Conservation (phyloP, 345 rosid species). For the Eucalyptus melliodora region DNA sequence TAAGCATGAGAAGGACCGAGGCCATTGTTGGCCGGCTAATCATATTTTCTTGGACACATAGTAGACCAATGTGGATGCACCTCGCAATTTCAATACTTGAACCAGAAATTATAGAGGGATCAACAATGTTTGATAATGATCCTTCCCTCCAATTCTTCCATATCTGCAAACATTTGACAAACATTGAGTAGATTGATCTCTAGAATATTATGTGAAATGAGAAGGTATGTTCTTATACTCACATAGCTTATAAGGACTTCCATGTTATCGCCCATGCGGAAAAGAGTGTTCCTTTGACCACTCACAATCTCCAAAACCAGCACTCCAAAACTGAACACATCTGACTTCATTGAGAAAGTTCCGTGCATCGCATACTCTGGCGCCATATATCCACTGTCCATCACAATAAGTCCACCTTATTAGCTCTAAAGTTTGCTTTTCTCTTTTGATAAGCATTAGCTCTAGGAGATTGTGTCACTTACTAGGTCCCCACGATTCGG, state of each 20-base stretch:
- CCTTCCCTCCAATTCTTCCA: constrained; percentile 54
- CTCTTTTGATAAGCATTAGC: not conserved
- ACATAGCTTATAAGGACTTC: constrained; percentile 23
- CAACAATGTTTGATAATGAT: constrained; percentile 7
- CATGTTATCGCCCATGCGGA: not conserved
- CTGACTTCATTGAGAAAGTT: constrained; percentile 34
- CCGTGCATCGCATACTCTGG: constrained; percentile 46
- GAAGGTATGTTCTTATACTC: not conserved
- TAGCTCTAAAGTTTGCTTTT: not conserved
- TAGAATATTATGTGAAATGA: not conserved
- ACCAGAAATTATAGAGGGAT: constrained; percentile 10
- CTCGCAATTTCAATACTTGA: constrained; percentile 21
- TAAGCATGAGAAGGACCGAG: constrained; percentile 31
- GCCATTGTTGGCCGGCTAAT: constrained; percentile 37
- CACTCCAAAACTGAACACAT: constrained; percentile 45
- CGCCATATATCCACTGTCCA: constrained; percentile 28
- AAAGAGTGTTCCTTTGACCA: constrained; percentile 18
- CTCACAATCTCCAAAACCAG: constrained; percentile 33
- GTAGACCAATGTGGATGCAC: constrained; percentile 44
- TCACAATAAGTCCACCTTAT: not conserved
- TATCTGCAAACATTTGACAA: constrained; percentile 6
- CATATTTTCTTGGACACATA: constrained; percentile 43
- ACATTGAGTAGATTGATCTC: not conserved
- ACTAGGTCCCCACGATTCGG: constrained; percentile 31
- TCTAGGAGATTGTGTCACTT: not conserved